A percentile compares a stretch with the other conserved stretches of the same genome.
These are phyloP conservation scores for Aurantiochytrium sp. DNA, from an alignment of 108 stramenopile genomes.

Conservation along the genomic window DNA sequence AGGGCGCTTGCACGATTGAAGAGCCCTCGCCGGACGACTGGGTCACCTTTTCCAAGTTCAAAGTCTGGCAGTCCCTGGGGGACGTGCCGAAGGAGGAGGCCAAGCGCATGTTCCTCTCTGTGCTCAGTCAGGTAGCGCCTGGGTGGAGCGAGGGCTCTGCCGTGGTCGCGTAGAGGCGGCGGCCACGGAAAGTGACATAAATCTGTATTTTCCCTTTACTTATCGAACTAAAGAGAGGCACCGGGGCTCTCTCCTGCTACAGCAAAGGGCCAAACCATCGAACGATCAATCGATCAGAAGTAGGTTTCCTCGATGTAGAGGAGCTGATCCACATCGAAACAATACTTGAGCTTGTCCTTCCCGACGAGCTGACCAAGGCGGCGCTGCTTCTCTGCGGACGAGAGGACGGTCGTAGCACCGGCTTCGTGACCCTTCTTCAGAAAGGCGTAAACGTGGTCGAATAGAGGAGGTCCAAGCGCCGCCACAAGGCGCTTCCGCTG, in stretches of 20 bases:
- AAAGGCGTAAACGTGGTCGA: background rate
- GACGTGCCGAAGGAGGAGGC: background rate
- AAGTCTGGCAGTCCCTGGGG: background rate
- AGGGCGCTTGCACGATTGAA: background rate
- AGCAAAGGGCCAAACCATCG: too few relatives aligned
- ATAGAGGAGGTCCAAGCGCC: background rate
- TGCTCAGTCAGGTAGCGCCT: background rate
- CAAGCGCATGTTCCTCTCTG: background rate
- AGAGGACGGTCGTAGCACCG: background rate
- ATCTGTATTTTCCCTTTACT: too few relatives aligned
- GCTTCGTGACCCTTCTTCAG: background rate
- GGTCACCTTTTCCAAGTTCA: background rate
- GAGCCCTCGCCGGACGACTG: constrained; percentile 8
- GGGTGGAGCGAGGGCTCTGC: constrained; percentile 26
- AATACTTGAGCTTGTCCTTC: background rate
- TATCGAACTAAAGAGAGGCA: too few relatives aligned
- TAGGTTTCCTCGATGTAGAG: constrained; percentile 20
- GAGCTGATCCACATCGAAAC: constrained; percentile 28
- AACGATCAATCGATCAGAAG: too few relatives aligned
- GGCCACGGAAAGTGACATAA: too few relatives aligned
- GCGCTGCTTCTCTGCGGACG: background rate
- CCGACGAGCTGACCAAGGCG: background rate
- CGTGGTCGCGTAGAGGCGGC: background rate
- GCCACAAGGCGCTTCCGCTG: background rate
- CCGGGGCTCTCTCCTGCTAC: too few relatives aligned